These are phyloP conservation scores for Diplosphaera chodatii DNA, from an alignment of 139 green algal species.

Conservation along the genomic window DNA sequence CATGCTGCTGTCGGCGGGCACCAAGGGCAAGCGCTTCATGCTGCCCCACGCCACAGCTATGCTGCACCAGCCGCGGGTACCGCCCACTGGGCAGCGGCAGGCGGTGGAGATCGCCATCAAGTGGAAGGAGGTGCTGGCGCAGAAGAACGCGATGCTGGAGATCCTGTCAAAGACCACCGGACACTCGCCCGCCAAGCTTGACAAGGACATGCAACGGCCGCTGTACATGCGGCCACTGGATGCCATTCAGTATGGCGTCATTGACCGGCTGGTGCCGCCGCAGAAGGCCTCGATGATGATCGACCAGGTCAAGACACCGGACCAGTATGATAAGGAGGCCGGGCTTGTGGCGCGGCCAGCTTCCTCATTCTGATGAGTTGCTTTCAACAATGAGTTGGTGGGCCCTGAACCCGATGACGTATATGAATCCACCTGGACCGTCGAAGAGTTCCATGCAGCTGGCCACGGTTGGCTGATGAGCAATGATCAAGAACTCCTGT, in stretches of 20 bases:
- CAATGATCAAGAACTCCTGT: too few species aligned
- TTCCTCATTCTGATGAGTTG: not conserved
- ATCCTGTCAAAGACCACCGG: conserved; percentile 83
- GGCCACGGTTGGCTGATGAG: too few species aligned
- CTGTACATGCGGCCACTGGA: conserved; percentile 92
- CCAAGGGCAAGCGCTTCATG: conserved; percentile 82
- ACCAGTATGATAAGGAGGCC: conserved; percentile 60
- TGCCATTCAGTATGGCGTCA: conserved; percentile 89
- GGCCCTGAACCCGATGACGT: too few species aligned
- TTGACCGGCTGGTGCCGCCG: conserved; percentile 80
- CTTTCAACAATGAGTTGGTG: too few species aligned
- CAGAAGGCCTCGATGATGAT: conserved; percentile 50
- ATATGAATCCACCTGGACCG: too few species aligned
- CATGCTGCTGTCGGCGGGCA: conserved; percentile 75
- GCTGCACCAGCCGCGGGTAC: conserved; percentile 95
- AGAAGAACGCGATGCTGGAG: conserved; percentile 80
- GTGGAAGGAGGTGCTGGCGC: conserved; percentile 81
- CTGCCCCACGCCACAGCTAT: conserved; percentile 88
- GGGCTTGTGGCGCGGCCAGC: conserved; percentile 39
- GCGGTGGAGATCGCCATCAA: conserved; percentile 95
- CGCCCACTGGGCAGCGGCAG: conserved; percentile 87
- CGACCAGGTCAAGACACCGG: conserved; percentile 46
- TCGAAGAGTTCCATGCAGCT: too few species aligned
- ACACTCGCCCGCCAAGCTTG: conserved; percentile 85
- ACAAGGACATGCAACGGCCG: conserved; percentile 88